phyloP scores from a whole-genome alignment of 306 rosid genomes.

The Lathyrus tuberosus region DNA sequence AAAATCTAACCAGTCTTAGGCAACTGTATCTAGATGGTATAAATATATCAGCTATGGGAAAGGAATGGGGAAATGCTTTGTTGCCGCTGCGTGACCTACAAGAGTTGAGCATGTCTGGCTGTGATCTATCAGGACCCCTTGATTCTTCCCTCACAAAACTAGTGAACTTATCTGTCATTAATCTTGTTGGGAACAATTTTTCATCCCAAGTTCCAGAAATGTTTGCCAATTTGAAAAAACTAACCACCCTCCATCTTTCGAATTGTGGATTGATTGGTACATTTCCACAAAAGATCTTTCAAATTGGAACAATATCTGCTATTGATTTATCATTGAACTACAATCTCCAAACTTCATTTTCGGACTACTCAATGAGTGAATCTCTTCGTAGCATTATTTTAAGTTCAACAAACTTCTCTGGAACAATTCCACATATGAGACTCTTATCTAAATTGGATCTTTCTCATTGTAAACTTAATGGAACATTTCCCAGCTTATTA shows the following conservation, averaged over 20 bases:
- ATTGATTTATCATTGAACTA: no score
- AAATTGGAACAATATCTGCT: no score
- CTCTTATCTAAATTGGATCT: background rate
- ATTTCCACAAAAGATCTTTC: background rate
- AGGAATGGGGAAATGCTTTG: constrained; percentile 45
- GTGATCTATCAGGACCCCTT: constrained; percentile 36
- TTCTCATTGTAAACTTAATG: background rate
- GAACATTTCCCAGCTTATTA: background rate
- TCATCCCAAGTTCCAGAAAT: constrained; percentile 28
- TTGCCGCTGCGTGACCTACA: background rate
- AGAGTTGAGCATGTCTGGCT: constrained; percentile 2
- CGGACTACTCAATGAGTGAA: no score
- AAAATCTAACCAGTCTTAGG: constrained; percentile 29
- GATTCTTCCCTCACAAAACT: constrained; percentile 1
- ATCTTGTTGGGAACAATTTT: background rate
- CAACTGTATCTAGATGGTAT: constrained; percentile 45
- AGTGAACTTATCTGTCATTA: background rate
- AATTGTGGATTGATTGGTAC: background rate
- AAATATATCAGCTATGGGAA: constrained; percentile 18
- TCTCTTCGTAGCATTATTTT: no score
- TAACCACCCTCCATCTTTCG: constrained; percentile 8
- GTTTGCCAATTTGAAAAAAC: constrained; percentile 22
- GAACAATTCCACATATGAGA: no score
- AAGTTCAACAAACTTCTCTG: no score
- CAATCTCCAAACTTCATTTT: no score